These are phyloP conservation scores for Escallonia herrerae DNA, from an alignment of 129 eudicot species.

Conservation along the genomic window DNA sequence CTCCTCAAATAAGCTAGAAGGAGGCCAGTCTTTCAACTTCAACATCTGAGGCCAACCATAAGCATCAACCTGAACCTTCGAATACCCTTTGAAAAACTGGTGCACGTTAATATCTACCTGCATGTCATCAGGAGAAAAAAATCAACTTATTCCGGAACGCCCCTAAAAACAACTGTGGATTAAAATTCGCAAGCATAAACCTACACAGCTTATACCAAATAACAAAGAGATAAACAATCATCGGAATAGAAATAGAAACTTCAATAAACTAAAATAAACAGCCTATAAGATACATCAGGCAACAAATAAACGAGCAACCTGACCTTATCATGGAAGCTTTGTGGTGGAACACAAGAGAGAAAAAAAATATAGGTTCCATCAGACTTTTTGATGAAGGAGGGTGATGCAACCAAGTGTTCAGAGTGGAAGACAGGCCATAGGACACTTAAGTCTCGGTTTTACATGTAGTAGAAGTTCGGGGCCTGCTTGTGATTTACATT, in stretches of 20 bases:
- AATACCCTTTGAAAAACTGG: slow-evolving; percentile 18
- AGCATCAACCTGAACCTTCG: background rate
- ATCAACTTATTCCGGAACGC: background rate
- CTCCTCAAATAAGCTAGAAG: slow-evolving; percentile 9
- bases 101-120: slow-evolving; percentile 29
- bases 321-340: no score
- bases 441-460: no score
- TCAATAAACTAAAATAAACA: background rate
- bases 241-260: background rate
- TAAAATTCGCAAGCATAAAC: background rate
- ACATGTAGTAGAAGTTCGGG: no score
- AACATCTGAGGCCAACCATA: slow-evolving; percentile 13
- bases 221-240: background rate
- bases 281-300: background rate
- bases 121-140: background rate
- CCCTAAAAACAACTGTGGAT: background rate
- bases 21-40: slow-evolving; percentile 26
- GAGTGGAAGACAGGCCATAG: no score
- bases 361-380: no score
- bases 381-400: no score
- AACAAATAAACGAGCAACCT: no score
- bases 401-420: no score
- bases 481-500: no score
- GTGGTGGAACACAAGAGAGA: no score
- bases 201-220: background rate